Evolutionary conservation across 331 rosid genomes (phyloP).

Genomic region (Dryas integrifolia): DNA sequence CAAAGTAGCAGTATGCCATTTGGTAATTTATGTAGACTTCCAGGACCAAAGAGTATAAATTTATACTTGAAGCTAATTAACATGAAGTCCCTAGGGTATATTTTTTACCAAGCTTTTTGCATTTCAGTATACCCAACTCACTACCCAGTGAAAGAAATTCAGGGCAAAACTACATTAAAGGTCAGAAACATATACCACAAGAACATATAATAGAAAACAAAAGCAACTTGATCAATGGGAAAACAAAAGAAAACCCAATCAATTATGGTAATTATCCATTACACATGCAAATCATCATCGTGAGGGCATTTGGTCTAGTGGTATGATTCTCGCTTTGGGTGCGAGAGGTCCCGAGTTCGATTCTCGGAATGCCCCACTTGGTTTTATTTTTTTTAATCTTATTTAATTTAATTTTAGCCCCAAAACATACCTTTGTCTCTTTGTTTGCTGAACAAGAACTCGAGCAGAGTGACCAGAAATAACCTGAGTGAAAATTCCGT

Average conservation of each 20-base stretch:
- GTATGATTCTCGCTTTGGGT: constrained; percentile 62
- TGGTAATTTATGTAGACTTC: not conserved
- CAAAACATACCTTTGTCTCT: no score
- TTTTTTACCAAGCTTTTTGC: no score
- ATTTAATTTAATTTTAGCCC: no score
- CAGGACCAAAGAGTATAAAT: not conserved
- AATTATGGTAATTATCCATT: not conserved
- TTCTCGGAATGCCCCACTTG: constrained; percentile 48
- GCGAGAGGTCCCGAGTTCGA: constrained; percentile 63
- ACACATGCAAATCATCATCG: not conserved
- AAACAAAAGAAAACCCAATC: not conserved
- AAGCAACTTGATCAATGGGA: not conserved
- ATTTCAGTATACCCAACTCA: no score
- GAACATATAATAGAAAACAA: not conserved
- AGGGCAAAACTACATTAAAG: not conserved
- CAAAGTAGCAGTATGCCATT: not conserved
- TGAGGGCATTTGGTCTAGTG: constrained; percentile 59
- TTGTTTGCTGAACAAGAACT: no score
- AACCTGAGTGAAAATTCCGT: no score
- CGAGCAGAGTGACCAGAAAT: no score
- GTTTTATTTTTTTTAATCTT: no score
- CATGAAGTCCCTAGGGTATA: no score
- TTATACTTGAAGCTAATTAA: not conserved
- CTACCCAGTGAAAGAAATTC: not conserved
- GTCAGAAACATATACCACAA: not conserved